Percentiles rank a stretch among this genome's conserved stretches.
Conservation (phyloP, 768 basidiomycete species). For the Suillus ampliporus region DNA sequence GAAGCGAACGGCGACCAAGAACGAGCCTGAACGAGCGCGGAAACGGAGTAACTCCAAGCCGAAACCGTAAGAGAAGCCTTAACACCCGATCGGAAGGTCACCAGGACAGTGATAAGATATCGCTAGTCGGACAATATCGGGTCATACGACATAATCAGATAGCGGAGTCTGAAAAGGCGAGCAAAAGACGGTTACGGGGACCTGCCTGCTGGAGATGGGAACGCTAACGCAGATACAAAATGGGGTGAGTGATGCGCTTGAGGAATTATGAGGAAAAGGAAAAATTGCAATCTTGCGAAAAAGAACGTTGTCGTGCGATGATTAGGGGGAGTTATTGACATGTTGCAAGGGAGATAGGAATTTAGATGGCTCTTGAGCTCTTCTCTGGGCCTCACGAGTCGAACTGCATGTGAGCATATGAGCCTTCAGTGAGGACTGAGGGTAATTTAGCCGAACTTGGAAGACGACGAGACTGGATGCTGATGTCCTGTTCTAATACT, state of each 20-base stretch:
- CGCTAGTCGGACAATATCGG: background rate
- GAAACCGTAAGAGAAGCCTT: background rate
- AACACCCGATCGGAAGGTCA: background rate
- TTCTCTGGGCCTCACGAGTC: background rate
- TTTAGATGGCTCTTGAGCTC: background rate
- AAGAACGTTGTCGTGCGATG: background rate
- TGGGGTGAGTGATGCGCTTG: background rate
- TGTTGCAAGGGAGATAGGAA: background rate
- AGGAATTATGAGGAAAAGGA: background rate
- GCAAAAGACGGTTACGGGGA: too few relatives aligned
- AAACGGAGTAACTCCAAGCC: background rate
- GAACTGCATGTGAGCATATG: background rate
- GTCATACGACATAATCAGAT: background rate
- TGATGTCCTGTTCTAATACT: background rate
- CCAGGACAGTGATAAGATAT: background rate
- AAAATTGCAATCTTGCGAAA: background rate
- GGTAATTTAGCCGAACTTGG: background rate
- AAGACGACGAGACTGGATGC: background rate
- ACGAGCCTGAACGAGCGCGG: background rate
- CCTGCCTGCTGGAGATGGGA: background rate
- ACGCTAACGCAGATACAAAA: background rate
- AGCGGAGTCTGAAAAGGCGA: conserved; percentile 1
- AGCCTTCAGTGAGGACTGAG: background rate
- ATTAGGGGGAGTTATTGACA: background rate
- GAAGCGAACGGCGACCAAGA: background rate